Evolutionary conservation across 106 monocot genomes (phyloP).

Genomic region (Dendrobium huoshanense): DNA sequence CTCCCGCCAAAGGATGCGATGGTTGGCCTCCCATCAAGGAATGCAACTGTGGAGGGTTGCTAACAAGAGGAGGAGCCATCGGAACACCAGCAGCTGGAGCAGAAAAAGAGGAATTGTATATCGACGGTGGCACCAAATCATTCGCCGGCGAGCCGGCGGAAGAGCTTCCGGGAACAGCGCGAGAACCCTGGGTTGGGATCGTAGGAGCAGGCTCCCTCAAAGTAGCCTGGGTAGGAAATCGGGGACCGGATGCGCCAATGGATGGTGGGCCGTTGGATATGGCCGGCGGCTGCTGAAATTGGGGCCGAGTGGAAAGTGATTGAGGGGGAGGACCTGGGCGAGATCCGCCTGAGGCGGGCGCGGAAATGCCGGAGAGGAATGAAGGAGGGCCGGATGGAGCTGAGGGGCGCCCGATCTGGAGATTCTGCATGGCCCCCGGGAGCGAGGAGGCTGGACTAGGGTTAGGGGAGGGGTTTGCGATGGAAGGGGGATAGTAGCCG

Average conservation of each 20-base stretch:
- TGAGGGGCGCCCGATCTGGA: constrained; percentile 53
- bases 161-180: not conserved
- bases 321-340: constrained; percentile 14
- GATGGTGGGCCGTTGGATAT: not conserved
- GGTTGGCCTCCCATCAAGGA: not conserved
- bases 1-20: constrained; percentile 2
- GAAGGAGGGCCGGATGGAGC: constrained; percentile 14
- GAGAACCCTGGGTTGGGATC: not conserved
- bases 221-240: not conserved
- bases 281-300: not conserved
- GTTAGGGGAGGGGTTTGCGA: constrained; percentile 10
- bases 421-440: constrained; percentile 48
- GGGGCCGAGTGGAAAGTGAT: constrained; percentile 2
- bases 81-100: constrained; percentile 7
- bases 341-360: not conserved
- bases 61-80: constrained; percentile 6
- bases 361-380: constrained; percentile 2
- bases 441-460: constrained; percentile 18
- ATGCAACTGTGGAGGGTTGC: constrained; percentile 5
- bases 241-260: not conserved
- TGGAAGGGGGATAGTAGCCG: not conserved
- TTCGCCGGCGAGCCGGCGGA: not conserved
- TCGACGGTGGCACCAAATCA: not conserved
- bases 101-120: not conserved
- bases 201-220: not conserved